These are phyloP conservation scores for Alternaria sp. DNA, from an alignment of 2,329 filamentous ascomycete genomes.

Conservation along the genomic window DNA sequence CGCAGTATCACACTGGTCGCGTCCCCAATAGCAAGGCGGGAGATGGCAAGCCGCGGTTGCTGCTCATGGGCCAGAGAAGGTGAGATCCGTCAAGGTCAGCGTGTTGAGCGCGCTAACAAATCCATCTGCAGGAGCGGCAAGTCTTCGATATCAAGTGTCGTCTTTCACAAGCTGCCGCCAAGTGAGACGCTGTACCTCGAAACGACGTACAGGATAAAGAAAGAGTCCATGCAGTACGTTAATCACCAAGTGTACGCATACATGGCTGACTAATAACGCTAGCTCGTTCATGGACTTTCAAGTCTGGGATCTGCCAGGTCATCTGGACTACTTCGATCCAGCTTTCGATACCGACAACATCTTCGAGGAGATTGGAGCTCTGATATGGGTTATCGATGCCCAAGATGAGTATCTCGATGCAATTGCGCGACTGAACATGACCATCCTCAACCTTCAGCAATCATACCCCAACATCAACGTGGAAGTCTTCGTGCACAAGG, in stretches of 20 bases:
- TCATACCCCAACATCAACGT: constrained; percentile 94
- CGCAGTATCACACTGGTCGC: constrained; percentile 52
- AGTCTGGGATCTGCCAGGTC: constrained; percentile 96
- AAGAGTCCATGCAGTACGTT: constrained; percentile 90
- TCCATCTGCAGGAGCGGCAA: constrained; percentile 80
- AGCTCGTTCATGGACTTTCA: constrained; percentile 99
- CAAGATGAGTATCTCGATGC: constrained; percentile 98
- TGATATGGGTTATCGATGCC: constrained; percentile 98
- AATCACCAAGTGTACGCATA: neutral
- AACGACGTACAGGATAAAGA: constrained; percentile 91
- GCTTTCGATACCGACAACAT: constrained; percentile 91
- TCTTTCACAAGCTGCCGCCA: constrained; percentile 97
- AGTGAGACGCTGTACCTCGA: constrained; percentile 96
- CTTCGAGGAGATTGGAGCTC: constrained; percentile 89
- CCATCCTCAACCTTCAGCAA: constrained; percentile 86
- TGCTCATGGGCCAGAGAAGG: constrained; percentile 96
- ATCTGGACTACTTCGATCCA: constrained; percentile 89
- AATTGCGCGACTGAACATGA: constrained; percentile 83
- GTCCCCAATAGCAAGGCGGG: constrained; percentile 58
- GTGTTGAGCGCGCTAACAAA: constrained; percentile 16
- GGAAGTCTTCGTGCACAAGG: constrained; percentile 98
- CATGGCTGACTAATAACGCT: constrained; percentile 7
- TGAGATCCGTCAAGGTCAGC: constrained; percentile 48
- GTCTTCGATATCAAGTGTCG: constrained; percentile 96
- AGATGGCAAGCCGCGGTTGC: constrained; percentile 77